These are phyloP conservation scores for Holtermanniella nyarrowii DNA, from an alignment of 768 basidiomycete genomes.

Conservation along the genomic window DNA sequence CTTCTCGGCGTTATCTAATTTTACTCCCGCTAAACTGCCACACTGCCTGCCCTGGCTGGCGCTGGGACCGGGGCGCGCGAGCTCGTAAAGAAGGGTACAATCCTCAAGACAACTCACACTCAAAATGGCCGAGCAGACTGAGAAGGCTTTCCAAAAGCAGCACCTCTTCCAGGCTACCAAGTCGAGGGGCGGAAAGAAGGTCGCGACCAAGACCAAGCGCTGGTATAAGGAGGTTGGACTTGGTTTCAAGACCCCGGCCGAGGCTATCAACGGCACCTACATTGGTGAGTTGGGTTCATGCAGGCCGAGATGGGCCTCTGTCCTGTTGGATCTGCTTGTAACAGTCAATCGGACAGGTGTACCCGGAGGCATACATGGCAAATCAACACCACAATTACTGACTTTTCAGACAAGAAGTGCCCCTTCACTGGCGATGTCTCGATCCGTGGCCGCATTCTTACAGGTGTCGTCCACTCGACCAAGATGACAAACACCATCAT, in stretches of 20 bases:
- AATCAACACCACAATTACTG: background rate
- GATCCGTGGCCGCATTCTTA: slow-evolving; percentile 97
- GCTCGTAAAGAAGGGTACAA: no score
- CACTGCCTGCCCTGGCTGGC: no score
- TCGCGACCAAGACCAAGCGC: slow-evolving; percentile 85
- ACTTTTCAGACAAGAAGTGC: slow-evolving; percentile 85
- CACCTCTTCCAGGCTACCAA: slow-evolving; percentile 96
- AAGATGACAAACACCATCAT: slow-evolving; percentile 99
- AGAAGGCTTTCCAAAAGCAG: slow-evolving; percentile 98
- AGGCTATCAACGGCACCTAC: slow-evolving; percentile 93
- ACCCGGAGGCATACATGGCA: no score
- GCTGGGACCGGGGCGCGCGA: no score
- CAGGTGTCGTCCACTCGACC: slow-evolving; percentile 92
- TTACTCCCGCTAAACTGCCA: background rate
- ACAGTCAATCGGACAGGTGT: no score
- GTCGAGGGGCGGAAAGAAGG: slow-evolving; percentile 78
- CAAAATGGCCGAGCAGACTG: slow-evolving; percentile 56
- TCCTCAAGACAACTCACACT: slow-evolving; percentile 3
- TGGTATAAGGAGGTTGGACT: slow-evolving; percentile 99
- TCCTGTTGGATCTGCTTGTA: no score
- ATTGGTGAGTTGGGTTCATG: slow-evolving; percentile 76
- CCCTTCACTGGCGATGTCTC: slow-evolving; percentile 95
- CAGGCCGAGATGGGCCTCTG: no score
- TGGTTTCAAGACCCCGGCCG: slow-evolving; percentile 89
- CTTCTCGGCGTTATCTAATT: background rate